Percentiles rank a stretch among this genome's conserved stretches.
These are phyloP conservation scores for Stephania cephalantha DNA, from an alignment of 164 flowering plant genomes.

Conservation along the genomic window DNA sequence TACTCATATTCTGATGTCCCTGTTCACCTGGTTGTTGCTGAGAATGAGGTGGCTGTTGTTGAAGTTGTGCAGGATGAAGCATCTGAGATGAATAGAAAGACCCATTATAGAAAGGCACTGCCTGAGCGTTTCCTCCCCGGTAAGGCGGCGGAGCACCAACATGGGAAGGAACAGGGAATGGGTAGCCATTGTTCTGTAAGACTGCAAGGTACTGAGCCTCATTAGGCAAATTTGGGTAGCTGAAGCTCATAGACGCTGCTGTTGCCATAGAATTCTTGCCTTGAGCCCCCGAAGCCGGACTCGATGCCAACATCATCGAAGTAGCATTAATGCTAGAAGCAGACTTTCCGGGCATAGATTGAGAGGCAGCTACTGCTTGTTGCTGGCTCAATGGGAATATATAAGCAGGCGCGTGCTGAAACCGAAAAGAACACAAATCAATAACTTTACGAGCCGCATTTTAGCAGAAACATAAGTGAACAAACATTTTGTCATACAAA, in stretches of 20 bases:
- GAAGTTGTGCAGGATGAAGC: slow-evolving; percentile 81
- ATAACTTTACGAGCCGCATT: background rate
- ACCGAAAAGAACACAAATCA: slow-evolving; percentile 4
- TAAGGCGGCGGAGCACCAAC: slow-evolving; percentile 69
- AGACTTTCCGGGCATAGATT: slow-evolving; percentile 44
- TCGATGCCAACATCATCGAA: slow-evolving; percentile 29
- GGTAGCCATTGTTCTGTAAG: slow-evolving; percentile 65
- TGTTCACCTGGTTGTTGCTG: slow-evolving; percentile 48
- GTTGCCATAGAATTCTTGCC: slow-evolving; percentile 22
- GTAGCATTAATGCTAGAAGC: slow-evolving; percentile 22
- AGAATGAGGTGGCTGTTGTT: slow-evolving; percentile 47
- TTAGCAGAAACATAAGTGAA: background rate
- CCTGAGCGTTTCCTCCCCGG: slow-evolving; percentile 57
- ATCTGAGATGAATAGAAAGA: slow-evolving; percentile 84
- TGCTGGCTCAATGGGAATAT: slow-evolving; percentile 83
- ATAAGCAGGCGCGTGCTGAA: slow-evolving; percentile 78
- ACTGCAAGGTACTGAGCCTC: slow-evolving; percentile 88
- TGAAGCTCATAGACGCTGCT: slow-evolving; percentile 54
- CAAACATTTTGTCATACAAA: background rate
- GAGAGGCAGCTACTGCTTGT: slow-evolving; percentile 44
- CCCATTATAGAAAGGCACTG: slow-evolving; percentile 73
- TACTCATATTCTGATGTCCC: slow-evolving; percentile 52
- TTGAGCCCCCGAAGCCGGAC: slow-evolving; percentile 27
- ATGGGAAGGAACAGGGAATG: slow-evolving; percentile 71
- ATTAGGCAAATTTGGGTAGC: slow-evolving; percentile 58